Percentiles rank a stretch among this genome's conserved stretches.
These are phyloP conservation scores for Chaetomiaceae sp. DNA, from an alignment of 2,329 filamentous ascomycete species.

Conservation along the genomic window DNA sequence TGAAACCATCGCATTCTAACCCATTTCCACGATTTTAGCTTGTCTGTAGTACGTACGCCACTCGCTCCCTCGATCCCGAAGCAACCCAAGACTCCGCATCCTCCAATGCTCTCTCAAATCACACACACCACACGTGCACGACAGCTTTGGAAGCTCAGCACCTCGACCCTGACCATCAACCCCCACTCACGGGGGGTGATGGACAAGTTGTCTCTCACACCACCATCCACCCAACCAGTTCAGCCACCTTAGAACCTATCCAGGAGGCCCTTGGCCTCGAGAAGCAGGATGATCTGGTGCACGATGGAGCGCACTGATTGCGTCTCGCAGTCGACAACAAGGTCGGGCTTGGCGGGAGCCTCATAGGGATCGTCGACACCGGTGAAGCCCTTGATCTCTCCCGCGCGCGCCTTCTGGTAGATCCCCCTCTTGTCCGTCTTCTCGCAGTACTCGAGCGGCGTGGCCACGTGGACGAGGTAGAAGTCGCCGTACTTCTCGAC, in stretches of 20 bases:
- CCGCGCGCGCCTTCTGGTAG: slow-evolving; percentile 75
- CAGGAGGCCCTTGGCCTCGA: slow-evolving; percentile 84
- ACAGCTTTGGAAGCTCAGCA: no score
- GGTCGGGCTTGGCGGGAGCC: slow-evolving; percentile 70
- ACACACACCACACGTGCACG: no score
- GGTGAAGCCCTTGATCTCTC: slow-evolving; percentile 97
- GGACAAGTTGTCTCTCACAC: neutral
- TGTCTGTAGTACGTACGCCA: neutral
- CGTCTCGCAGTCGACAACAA: slow-evolving; percentile 80
- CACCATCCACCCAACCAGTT: neutral
- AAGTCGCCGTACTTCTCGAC: slow-evolving; percentile 87
- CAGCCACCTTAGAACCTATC: slow-evolving; percentile 53
- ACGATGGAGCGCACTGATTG: slow-evolving; percentile 88
- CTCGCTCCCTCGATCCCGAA: slow-evolving; percentile 6
- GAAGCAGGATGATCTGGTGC: slow-evolving; percentile 89
- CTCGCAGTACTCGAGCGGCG: slow-evolving; percentile 86
- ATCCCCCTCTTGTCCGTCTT: slow-evolving; percentile 91
- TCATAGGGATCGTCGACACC: slow-evolving; percentile 98
- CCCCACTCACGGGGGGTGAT: neutral
- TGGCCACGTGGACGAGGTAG: slow-evolving; percentile 93
- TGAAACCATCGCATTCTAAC: no score
- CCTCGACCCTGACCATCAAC: neutral
- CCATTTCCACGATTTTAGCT: neutral
- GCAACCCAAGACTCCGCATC: neutral
- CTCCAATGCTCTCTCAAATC: neutral